Evolutionary conservation across 208 protist species (phyloP).

Genomic region (Leishmania aethiopica): DNA sequence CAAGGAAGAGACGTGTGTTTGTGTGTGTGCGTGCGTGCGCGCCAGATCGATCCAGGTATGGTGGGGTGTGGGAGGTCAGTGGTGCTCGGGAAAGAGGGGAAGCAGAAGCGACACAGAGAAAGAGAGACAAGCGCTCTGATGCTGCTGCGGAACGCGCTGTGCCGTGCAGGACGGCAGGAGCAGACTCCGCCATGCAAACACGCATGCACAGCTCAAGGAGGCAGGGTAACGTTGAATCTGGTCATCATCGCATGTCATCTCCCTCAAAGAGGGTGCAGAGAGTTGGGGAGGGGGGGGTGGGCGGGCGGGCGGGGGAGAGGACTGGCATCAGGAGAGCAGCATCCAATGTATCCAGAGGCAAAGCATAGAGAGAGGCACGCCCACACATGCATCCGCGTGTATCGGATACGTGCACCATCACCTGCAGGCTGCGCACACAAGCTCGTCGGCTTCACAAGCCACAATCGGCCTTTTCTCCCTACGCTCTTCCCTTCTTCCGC

Average conservation of each 20-base stretch:
- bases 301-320: background rate
- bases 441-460: background rate
- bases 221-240: background rate
- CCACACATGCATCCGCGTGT: background rate
- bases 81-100: background rate
- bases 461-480: background rate
- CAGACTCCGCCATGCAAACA: background rate
- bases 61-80: background rate
- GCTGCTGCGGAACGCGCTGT: background rate
- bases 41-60: background rate
- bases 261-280: background rate
- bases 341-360: background rate
- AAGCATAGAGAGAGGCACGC: background rate
- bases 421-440: background rate
- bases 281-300: background rate
- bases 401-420: background rate
- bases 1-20: too few species aligned
- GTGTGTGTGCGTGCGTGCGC: too few species aligned
- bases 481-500: background rate
- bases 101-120: background rate
- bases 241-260: conserved; percentile 17
- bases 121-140: background rate
- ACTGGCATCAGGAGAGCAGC: background rate
- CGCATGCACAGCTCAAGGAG: background rate
- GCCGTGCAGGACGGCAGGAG: background rate